Evolutionary conservation across 257 asterid genomes (phyloP).

Genomic region (Anisodus tanguticus): DNA sequence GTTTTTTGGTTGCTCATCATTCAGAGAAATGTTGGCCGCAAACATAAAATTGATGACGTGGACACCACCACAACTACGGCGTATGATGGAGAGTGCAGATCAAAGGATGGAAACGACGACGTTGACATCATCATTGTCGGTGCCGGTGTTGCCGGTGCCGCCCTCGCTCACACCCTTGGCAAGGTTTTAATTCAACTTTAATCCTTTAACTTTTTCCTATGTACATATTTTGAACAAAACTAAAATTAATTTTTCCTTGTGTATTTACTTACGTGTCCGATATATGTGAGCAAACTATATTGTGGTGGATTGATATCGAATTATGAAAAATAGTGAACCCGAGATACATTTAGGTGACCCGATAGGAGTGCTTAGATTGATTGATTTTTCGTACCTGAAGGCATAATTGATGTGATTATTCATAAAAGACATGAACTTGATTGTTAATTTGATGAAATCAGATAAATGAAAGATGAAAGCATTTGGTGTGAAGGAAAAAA

Average conservation of each 20-base stretch:
- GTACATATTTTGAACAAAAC: neutral
- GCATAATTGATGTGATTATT: neutral
- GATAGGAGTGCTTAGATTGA: neutral
- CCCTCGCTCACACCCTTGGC: constrained; percentile 78
- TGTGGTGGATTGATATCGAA: neutral
- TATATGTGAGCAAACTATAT: neutral
- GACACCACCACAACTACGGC: constrained; percentile 47
- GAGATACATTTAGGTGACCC: neutral
- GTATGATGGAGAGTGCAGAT: constrained; percentile 55
- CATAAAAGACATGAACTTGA: neutral
- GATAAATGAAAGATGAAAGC: constrained; percentile 7
- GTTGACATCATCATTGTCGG: constrained; percentile 61
- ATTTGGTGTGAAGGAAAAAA: neutral
- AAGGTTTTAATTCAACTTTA: constrained; percentile 45
- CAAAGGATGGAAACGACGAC: constrained; percentile 39
- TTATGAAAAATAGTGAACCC: neutral
- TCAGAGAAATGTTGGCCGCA: constrained; percentile 34
- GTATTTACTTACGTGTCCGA: too few species aligned
- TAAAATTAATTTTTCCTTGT: too few species aligned
- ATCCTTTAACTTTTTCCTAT: neutral
- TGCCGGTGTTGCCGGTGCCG: constrained; percentile 77
- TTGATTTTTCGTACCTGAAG: neutral
- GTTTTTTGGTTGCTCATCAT: constrained; percentile 36
- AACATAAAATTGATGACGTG: constrained; percentile 18
- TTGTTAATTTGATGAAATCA: neutral